Evolutionary conservation across 78 protist genomes (phyloP), one percentile per base, ranked within the genome.

Genomic region (Dictyostelium citrinum): DNA sequence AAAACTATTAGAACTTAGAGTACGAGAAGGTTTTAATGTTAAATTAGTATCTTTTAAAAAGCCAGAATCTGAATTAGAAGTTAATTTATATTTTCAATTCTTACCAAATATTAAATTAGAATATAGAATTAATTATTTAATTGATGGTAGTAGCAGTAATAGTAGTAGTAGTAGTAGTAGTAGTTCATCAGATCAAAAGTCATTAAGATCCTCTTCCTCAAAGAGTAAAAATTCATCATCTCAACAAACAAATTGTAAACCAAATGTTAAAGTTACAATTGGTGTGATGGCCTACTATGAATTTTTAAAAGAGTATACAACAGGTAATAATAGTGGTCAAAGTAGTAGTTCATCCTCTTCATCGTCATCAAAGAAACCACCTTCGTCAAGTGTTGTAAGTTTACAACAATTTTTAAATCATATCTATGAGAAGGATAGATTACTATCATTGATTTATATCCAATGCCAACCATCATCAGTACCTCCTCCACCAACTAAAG

Each of bases 391-490:
- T 16, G 93, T 88, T 4, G 46, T 35, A 27, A 68, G 80, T 43
- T 55, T 88, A 17, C 93, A 88, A 79, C 22, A 33, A 1, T 88
- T 41, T 49, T 31, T 88, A 31, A 78, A 67, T 43, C 49, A 61
- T n/a, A 78, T 88, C 16, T 31, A 35, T 41, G 93, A 88, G 10
- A 88, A 88, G 81, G 93, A 88, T 46, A 76, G 60, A 43, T 29
- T 88, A 0, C 29, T 88, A 22, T 68, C 74, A 11, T 29, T 88
- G 12, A 78, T 88, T 12, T 88, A 61, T 61, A 46, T 68, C 10
- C 93, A 88, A 39, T 88, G 93, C 46, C 93, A 88, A 49, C 93
- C 93, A 43, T 88, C 93, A 67, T 43, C 93, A 6, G 72, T 88
- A 4, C 93, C 93, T 33, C 79, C 71, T 6, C 82, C 81, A 24